A percentile compares a stretch with the other conserved stretches of the same genome.
Conservation (phyloP, 768 basidiomycete genomes). For the Boletus subparvulus region DNA sequence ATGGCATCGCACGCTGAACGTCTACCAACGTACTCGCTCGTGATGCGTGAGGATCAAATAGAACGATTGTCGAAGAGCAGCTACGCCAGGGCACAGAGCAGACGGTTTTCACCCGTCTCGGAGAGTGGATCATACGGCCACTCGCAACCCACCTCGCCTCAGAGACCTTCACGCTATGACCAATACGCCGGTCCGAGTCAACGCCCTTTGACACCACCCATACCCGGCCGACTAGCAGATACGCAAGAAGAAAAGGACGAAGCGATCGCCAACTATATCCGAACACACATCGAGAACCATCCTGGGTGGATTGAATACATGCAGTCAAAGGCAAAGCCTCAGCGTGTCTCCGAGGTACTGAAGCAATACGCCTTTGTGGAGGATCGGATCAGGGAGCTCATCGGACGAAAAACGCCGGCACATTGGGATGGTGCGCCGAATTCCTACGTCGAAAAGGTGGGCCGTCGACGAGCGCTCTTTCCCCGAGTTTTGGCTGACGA, state of each 20-base stretch:
- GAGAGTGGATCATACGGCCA: conserved; percentile 19
- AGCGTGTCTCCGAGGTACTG: conserved; percentile 42
- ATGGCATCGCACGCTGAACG: conserved; percentile 3
- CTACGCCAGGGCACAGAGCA: conserved; percentile 9
- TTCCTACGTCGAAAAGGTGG: conserved; percentile 47
- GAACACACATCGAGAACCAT: conserved; percentile 44
- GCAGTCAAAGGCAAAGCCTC: conserved; percentile 40
- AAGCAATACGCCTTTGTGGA: conserved; percentile 55
- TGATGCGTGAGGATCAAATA: conserved; percentile 29
- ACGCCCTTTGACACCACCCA: conserved; percentile 22
- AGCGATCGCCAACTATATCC: conserved; percentile 44
- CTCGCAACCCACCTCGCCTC: conserved; percentile 16
- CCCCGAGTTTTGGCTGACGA: neutral
- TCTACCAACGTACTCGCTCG: conserved; percentile 9
- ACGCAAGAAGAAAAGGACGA: conserved; percentile 42
- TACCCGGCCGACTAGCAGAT: conserved; percentile 31
- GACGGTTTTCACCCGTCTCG: conserved; percentile 16
- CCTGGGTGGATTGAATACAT: conserved; percentile 47
- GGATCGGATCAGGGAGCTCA: conserved; percentile 45
- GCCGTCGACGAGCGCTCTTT: neutral
- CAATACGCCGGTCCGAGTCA: neutral
- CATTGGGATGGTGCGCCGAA: conserved; percentile 37
- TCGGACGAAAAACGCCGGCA: conserved; percentile 43
- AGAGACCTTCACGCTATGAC: neutral
- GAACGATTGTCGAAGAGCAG: conserved; percentile 28